A percentile compares a stretch with the other conserved stretches of the same genome.
These are phyloP conservation scores for Boletus speciosus DNA, from an alignment of 768 basidiomycete species.

Conservation along the genomic window DNA sequence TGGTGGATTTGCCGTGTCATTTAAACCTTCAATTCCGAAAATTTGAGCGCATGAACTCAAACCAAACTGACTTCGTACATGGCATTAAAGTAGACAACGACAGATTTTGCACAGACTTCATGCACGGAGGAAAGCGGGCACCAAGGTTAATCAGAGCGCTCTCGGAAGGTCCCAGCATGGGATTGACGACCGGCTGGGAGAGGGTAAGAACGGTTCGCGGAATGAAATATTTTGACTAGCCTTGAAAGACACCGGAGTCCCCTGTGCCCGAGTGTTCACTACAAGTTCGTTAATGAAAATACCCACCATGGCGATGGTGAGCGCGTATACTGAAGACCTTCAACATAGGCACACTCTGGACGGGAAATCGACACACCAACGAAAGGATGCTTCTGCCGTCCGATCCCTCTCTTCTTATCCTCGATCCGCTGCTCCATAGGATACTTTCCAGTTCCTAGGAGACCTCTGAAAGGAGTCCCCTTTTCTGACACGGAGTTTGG, in stretches of 20 bases:
- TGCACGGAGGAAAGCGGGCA: slow-evolving; percentile 91
- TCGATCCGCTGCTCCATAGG: slow-evolving; percentile 81
- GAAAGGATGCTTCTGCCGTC: slow-evolving; percentile 75
- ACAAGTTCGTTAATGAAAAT: slow-evolving; percentile 86
- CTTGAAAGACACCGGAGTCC: slow-evolving; percentile 83
- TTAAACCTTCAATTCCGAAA: slow-evolving; percentile 50
- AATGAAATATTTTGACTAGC: slow-evolving; percentile 34
- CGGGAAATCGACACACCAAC: slow-evolving; percentile 49
- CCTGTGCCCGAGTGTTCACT: slow-evolving; percentile 69
- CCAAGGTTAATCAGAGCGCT: slow-evolving; percentile 83
- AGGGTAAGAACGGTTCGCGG: slow-evolving; percentile 5
- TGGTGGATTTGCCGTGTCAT: slow-evolving; percentile 80
- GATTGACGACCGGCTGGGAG: slow-evolving; percentile 71
- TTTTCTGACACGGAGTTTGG: slow-evolving; percentile 37
- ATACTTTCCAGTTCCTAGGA: slow-evolving; percentile 49
- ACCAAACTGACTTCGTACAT: slow-evolving; percentile 42
- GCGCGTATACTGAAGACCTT: slow-evolving; percentile 49
- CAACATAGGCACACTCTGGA: neutral
- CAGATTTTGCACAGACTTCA: slow-evolving; percentile 65
- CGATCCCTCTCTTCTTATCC: slow-evolving; percentile 81
- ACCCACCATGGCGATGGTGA: slow-evolving; percentile 65
- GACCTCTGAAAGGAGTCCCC: slow-evolving; percentile 36
- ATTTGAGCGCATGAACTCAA: slow-evolving; percentile 9
- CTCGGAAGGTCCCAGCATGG: slow-evolving; percentile 87
- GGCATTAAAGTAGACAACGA: slow-evolving; percentile 52